These are phyloP conservation scores for Candida dajiaensis DNA, from an alignment of 805 yeast species.

Conservation along the genomic window DNA sequence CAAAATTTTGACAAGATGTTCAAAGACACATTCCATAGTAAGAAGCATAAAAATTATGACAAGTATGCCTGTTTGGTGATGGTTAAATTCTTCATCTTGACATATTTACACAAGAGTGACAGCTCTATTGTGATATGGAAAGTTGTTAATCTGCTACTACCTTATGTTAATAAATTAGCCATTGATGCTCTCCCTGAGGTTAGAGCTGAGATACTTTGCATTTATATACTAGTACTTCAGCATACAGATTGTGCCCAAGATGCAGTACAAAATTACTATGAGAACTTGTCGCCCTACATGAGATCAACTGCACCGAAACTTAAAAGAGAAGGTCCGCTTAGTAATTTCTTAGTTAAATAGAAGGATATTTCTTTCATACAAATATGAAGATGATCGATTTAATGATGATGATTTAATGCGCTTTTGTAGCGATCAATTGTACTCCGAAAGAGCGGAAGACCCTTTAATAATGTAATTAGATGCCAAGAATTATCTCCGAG, in stretches of 20 bases:
- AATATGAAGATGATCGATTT: too few relatives aligned
- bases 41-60: conserved; percentile 16
- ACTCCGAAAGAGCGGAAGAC: too few relatives aligned
- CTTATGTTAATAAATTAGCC: conserved; percentile 6
- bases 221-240: conserved; percentile 12
- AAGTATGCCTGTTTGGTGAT: conserved; percentile 19
- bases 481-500: too few relatives aligned
- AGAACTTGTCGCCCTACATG: conserved; percentile 5
- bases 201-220: conserved; percentile 15
- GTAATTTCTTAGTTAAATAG: not conserved
- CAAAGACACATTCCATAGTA: conserved; percentile 8
- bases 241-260: not conserved
- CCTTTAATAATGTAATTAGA: too few relatives aligned
- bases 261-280: conserved; percentile 7
- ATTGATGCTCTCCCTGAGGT: conserved; percentile 18
- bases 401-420: not conserved
- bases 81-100: conserved; percentile 19
- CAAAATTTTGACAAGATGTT: conserved; percentile 15
- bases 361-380: too few relatives aligned
- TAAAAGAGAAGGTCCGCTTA: not conserved
- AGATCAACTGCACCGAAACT: not conserved
- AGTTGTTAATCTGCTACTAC: conserved; percentile 6
- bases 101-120: conserved; percentile 3
- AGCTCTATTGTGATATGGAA: not conserved
- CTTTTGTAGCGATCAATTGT: too few relatives aligned